These are phyloP conservation scores for Colletotrichum sp. DNA, from an alignment of 2,329 filamentous ascomycete species.

Conservation along the genomic window DNA sequence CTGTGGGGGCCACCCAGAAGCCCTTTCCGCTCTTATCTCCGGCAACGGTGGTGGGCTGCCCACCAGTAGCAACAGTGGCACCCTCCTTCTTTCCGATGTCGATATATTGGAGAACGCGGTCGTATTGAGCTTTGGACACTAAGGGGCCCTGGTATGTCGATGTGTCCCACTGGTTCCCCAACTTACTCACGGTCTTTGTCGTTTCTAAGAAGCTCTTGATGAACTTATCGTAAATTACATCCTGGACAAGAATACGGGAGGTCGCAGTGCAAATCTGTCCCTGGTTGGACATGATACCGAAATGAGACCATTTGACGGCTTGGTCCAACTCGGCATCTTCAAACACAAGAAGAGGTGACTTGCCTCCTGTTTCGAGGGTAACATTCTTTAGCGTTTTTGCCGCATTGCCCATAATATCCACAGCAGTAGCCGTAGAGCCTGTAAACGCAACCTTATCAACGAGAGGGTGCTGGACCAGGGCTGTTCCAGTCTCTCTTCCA, in stretches of 20 bases:
- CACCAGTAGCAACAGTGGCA: conserved; percentile 68
- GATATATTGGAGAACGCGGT: conserved; percentile 73
- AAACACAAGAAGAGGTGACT: conserved; percentile 69
- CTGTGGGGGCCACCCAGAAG: conserved; percentile 51
- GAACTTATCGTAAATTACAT: conserved; percentile 64
- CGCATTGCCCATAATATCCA: conserved; percentile 78
- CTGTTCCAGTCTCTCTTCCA: conserved; percentile 70
- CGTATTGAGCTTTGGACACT: conserved; percentile 72
- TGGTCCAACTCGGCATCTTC: conserved; percentile 70
- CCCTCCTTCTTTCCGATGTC: conserved; percentile 73
- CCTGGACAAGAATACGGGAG: not conserved
- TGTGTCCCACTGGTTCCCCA: conserved; percentile 69
- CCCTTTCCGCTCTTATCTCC: conserved; percentile 37
- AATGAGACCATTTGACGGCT: conserved; percentile 64
- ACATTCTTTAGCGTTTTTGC: conserved; percentile 69
- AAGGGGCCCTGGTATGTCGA: conserved; percentile 77
- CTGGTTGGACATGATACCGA: not conserved
- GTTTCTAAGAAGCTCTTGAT: conserved; percentile 57
- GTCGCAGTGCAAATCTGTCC: not conserved
- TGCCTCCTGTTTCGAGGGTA: conserved; percentile 71
- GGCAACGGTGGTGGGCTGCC: conserved; percentile 40
- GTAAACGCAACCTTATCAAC: conserved; percentile 85
- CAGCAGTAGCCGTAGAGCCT: conserved; percentile 74
- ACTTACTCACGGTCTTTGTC: not conserved
- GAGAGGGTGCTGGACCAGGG: conserved; percentile 69